phyloP scores from a whole-genome alignment of 306 rosid genomes.

The Glycine soja region DNA sequence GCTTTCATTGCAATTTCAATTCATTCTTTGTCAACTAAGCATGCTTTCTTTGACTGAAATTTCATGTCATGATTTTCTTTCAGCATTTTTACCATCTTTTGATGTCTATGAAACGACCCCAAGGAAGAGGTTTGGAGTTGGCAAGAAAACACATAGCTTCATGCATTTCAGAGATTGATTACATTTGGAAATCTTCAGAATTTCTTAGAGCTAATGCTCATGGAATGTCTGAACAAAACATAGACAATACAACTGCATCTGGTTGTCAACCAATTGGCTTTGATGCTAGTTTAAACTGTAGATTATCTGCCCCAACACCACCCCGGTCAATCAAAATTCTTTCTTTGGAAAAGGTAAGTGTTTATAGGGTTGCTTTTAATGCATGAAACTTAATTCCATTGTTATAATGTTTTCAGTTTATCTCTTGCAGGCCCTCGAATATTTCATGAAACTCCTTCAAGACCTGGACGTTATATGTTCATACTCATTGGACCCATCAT shows the following conservation, averaged over 20 bases:
- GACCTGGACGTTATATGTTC: slow-evolving; percentile 82
- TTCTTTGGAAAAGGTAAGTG: slow-evolving; percentile 75
- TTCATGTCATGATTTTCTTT: slow-evolving; percentile 50
- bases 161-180: slow-evolving; percentile 77
- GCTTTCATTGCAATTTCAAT: slow-evolving; percentile 23
- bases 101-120: slow-evolving; percentile 87
- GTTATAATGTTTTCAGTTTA: slow-evolving; percentile 44
- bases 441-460: slow-evolving; percentile 83
- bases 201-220: slow-evolving; percentile 69
- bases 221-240: slow-evolving; percentile 55
- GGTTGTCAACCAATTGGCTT: slow-evolving; percentile 93
- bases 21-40: slow-evolving; percentile 35
- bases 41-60: slow-evolving; percentile 38
- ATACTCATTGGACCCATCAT: slow-evolving; percentile 68
- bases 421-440: slow-evolving; percentile 78
- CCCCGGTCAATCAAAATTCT: slow-evolving; percentile 86
- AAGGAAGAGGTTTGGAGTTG: slow-evolving; percentile 96
- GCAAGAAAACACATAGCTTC: slow-evolving; percentile 91
- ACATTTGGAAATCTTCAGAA: slow-evolving; percentile 65
- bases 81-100: slow-evolving; percentile 96
- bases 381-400: slow-evolving; percentile 7
- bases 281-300: slow-evolving; percentile 86
- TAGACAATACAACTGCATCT: slow-evolving; percentile 76
- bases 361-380: slow-evolving; percentile 37
- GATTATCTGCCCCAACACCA: slow-evolving; percentile 96